A percentile compares a stretch with the other conserved stretches of the same genome.
Conservation (phyloP, 108 stramenopile species). For the Mediolabrus comicus region DNA sequence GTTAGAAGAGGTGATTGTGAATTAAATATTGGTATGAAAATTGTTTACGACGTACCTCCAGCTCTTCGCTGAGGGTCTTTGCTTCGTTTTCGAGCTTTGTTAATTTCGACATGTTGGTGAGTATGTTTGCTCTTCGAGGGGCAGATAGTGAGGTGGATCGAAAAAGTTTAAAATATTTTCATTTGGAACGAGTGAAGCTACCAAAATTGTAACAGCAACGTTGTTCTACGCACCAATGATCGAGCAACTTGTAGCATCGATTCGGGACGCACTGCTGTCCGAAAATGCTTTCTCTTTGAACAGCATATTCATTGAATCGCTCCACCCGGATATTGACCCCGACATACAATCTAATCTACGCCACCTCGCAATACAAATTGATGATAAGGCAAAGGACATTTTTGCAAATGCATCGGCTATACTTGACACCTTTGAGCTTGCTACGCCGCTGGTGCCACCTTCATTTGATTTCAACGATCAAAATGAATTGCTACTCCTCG, state of each 20-base stretch:
- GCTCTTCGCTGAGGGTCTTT: neutral
- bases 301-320: neutral
- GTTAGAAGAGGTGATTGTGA: too few species aligned
- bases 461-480: neutral
- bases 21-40: too few species aligned
- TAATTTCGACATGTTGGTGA: neutral
- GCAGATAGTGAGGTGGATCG: too few species aligned
- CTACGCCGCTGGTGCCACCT: neutral
- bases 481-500: neutral
- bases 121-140: neutral
- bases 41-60: neutral
- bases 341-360: neutral
- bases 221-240: neutral
- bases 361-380: constrained; percentile 10
- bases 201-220: too few species aligned
- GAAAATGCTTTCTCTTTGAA: neutral
- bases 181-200: too few species aligned
- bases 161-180: too few species aligned
- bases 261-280: neutral
- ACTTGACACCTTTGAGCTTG: constrained; percentile 22
- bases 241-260: neutral
- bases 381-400: constrained; percentile 13
- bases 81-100: neutral
- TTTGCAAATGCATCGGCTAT: constrained; percentile 4
- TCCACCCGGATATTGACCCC: neutral